Base-by-base conservation (phyloP, 1,284 basidiomycete species). In the Grifola frondosa region DNA sequence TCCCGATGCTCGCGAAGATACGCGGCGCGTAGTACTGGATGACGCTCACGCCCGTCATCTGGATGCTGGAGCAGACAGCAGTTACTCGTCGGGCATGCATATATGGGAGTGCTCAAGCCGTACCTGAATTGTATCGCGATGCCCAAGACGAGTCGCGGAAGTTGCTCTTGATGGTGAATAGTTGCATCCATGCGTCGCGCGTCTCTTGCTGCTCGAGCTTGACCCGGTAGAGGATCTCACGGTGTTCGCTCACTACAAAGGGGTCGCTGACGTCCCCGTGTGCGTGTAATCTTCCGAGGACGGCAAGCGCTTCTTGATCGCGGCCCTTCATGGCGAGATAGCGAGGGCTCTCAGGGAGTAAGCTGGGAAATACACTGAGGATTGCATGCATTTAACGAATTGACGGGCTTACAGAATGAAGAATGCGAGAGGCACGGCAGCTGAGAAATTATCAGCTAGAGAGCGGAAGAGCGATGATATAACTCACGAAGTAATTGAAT, bases 251-350 rank as follows among this genome's bases (percentile, higher is more conserved):
- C n/a, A 68, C 40, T 6, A 77, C 74, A 48, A 75, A 74, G 2
- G 64, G 51, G 49, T 81, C 78, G 23, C 64, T 51, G 15, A 63
- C 57, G 56, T 80, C 63, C 5, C 75, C 77, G 28, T 69, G 61
- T 2, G 78, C 73, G 42, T 80, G 78, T 3, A 80, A 67, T 2
- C 75, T 67, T 2, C 75, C 78, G 23, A 80, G 69, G 8, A 64
- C 60, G 0, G 45, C 46, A 3, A 66, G 46, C 49, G 71, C 71
- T 46, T 77, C 74, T 5, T 76, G 69, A 48, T 71, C 58, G 5
- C 72, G 64, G 32, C 78, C 78, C 50, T 74, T 74, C 56, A 78
- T 74, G 44, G 80, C 80, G 29, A 83, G 67, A 75, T 76, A 82
- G 10, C 83, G 71, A 2, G 81, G 81, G n/a, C 69, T 73, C 46